Conservation (phyloP, 2,329 filamentous ascomycete genomes). For the Sporothrix dimorphospora region DNA sequence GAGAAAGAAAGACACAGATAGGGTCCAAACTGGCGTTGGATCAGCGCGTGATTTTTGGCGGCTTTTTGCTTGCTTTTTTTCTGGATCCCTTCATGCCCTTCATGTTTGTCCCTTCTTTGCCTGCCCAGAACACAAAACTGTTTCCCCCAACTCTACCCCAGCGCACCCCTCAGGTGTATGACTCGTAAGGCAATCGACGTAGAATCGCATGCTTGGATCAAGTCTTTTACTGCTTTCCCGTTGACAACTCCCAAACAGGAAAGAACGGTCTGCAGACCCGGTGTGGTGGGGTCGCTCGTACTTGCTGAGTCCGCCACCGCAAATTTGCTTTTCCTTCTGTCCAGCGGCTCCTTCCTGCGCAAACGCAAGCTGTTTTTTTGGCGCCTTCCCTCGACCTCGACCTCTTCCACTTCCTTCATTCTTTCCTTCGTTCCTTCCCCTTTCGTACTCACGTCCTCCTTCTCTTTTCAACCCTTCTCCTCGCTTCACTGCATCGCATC, state of each 20-base stretch:
- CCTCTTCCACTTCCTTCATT: not conserved
- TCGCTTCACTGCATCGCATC: not conserved
- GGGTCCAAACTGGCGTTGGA: not conserved
- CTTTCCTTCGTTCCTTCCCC: not conserved
- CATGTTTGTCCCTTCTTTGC: not conserved
- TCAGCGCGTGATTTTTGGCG: not conserved
- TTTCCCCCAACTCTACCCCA: not conserved
- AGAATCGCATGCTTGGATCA: not conserved
- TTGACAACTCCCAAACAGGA: not conserved
- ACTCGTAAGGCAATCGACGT: not conserved
- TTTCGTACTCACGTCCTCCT: not conserved
- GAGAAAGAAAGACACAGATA: not conserved
- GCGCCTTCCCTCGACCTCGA: not conserved
- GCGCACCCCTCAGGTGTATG: not conserved
- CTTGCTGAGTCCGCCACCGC: constrained; percentile 22
- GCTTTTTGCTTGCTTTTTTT: not conserved
- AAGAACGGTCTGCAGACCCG: constrained; percentile 15
- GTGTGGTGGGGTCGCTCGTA: constrained; percentile 8
- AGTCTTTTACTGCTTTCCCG: not conserved
- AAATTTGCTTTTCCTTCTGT: constrained; percentile 8
- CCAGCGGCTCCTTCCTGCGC: constrained; percentile 20
- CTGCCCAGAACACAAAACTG: not conserved
- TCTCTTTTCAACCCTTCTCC: not conserved
- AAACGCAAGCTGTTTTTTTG: not conserved
- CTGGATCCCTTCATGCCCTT: not conserved